Evolutionary conservation across 495 filamentous ascomycete species (phyloP).

Genomic region (Neurospora sp.): DNA sequence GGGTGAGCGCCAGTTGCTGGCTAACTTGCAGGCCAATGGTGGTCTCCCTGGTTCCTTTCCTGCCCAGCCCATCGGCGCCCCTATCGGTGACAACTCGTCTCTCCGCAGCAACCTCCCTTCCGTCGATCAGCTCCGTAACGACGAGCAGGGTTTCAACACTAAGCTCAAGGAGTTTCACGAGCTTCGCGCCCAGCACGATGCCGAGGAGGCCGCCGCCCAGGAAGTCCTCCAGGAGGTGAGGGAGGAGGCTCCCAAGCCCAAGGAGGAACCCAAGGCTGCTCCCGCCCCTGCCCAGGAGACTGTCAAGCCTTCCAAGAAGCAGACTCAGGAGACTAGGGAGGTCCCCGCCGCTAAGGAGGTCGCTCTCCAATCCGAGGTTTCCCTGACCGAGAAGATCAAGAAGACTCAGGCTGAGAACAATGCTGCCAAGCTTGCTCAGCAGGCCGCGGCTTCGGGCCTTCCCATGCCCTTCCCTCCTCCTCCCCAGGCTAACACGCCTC

Average conservation of each 20-base stretch:
- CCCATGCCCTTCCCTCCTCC: constrained; percentile 67
- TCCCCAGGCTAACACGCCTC: constrained; percentile 60
- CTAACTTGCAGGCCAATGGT: constrained; percentile 25
- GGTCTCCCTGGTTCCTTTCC: constrained; percentile 25
- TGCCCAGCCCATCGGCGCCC: constrained; percentile 22
- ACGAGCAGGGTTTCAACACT: constrained; percentile 40
- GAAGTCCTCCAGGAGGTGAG: constrained; percentile 3
- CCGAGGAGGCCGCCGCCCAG: constrained; percentile 24
- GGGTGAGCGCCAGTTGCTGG: constrained; percentile 31
- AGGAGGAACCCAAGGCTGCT: background rate
- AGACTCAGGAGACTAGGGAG: background rate
- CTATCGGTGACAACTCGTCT: constrained; percentile 17
- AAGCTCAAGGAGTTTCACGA: constrained; percentile 47
- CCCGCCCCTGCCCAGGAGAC: background rate
- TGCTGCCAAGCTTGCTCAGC: constrained; percentile 51
- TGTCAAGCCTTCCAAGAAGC: background rate
- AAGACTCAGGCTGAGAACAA: constrained; percentile 48
- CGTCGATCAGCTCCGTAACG: constrained; percentile 36
- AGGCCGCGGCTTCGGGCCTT: constrained; percentile 47
- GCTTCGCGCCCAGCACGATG: constrained; percentile 47
- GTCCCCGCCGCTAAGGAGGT: constrained; percentile 6
- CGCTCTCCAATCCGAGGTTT: constrained; percentile 31
- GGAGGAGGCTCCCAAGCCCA: constrained; percentile 6
- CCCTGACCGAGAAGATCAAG: constrained; percentile 80
- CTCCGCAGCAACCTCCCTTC: constrained; percentile 32